Evolutionary conservation across 352 stramenopile species (phyloP).

Genomic region (Thraustochytrium sp.): DNA sequence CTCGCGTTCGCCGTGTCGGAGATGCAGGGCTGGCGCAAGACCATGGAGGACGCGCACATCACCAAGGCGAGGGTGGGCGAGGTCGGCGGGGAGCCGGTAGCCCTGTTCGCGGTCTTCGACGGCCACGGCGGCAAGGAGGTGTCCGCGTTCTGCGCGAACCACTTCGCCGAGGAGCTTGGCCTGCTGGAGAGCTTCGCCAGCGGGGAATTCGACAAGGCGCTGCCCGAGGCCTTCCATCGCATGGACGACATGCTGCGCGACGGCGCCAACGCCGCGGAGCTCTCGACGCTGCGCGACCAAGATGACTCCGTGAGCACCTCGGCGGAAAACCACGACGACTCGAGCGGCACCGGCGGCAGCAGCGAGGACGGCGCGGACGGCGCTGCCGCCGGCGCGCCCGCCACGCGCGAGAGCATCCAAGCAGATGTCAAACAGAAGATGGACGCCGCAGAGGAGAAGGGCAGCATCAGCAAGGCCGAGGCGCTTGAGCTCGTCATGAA

Average conservation of each 20-base stretch:
- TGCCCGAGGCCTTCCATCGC: slow-evolving; percentile 49
- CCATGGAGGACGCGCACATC: slow-evolving; percentile 54
- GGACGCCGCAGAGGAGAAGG: slow-evolving; percentile 23
- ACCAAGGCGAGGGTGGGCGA: slow-evolving; percentile 27
- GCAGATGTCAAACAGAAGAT: slow-evolving; percentile 35
- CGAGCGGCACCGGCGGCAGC: background rate
- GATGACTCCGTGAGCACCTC: background rate
- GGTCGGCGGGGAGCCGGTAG: background rate
- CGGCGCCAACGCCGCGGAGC: background rate
- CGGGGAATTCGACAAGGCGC: slow-evolving; percentile 48
- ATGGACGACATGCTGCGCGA: slow-evolving; percentile 52
- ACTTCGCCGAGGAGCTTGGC: slow-evolving; percentile 51
- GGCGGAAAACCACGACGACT: background rate
- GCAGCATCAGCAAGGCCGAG: slow-evolving; percentile 23
- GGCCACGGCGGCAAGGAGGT: slow-evolving; percentile 52
- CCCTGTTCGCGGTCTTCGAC: slow-evolving; percentile 52
- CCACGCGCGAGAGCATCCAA: slow-evolving; percentile 7
- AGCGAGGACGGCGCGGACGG: background rate
- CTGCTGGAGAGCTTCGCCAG: slow-evolving; percentile 45
- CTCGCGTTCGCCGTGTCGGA: slow-evolving; percentile 30
- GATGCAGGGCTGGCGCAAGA: slow-evolving; percentile 53
- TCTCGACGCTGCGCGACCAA: slow-evolving; percentile 11
- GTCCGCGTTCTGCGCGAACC: slow-evolving; percentile 48
- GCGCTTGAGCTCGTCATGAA: slow-evolving; percentile 43
- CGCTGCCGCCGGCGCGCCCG: background rate